Evolutionary conservation across 768 basidiomycete genomes (phyloP).

Genomic region (Phanerodontia chrysosporium): DNA sequence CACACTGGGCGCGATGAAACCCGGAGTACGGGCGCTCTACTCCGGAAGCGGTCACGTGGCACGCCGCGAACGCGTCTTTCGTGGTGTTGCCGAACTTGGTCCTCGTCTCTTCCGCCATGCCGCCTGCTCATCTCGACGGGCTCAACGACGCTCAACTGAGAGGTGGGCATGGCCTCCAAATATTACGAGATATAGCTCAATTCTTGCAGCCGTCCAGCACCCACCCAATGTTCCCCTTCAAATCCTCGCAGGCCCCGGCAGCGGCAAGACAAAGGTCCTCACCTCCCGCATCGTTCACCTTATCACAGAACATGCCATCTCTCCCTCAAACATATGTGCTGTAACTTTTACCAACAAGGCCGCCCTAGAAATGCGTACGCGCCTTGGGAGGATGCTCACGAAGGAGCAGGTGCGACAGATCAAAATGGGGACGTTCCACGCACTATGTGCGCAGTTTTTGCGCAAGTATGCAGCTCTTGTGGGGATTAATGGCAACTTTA

Average conservation of each 20-base stretch:
- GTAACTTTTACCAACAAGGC: constrained; percentile 92
- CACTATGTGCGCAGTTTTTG: constrained; percentile 68
- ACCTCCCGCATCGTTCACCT: constrained; percentile 68
- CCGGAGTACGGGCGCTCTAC: too few relatives aligned
- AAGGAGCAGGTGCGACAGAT: constrained; percentile 48
- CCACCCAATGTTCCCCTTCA: constrained; percentile 62
- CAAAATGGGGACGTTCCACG: constrained; percentile 75
- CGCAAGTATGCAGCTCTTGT: constrained; percentile 57
- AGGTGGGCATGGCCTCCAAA: constrained; percentile 23
- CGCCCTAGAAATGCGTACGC: constrained; percentile 78
- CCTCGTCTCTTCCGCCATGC: not conserved
- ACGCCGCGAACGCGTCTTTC: not conserved
- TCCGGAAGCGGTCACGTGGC: not conserved
- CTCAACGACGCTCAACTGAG: constrained; percentile 32
- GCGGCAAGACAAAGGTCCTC: constrained; percentile 71
- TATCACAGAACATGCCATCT: constrained; percentile 46
- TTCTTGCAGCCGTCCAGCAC: constrained; percentile 68
- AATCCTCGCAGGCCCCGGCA: constrained; percentile 78
- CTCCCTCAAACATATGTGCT: constrained; percentile 62
- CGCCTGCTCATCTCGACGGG: not conserved
- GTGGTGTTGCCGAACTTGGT: not conserved
- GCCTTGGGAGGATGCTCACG: constrained; percentile 67
- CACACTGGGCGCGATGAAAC: too few relatives aligned
- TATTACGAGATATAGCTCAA: too few relatives aligned
- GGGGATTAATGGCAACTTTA: constrained; percentile 68